These are phyloP conservation scores for Fagopyrum esculentum DNA, from an alignment of 148 eudicot genomes.

Conservation along the genomic window DNA sequence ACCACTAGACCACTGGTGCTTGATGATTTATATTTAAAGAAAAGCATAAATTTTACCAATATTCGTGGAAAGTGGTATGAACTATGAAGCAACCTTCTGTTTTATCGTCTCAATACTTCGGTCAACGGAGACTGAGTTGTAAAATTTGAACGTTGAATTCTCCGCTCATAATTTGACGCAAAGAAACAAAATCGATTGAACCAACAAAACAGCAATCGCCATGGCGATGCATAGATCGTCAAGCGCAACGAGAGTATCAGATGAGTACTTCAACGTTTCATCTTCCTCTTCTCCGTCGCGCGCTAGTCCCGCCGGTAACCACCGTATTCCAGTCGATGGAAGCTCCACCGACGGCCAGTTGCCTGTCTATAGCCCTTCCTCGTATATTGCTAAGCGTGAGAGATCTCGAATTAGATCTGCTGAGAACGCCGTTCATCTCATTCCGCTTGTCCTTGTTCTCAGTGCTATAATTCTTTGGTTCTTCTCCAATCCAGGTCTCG, in stretches of 20 bases:
- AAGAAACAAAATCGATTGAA: not conserved
- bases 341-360: conserved; percentile 19
- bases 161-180: not conserved
- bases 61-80: too few relatives aligned
- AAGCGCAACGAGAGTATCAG: conserved; percentile 57
- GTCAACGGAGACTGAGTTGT: not conserved
- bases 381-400: conserved; percentile 43
- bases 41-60: too few relatives aligned
- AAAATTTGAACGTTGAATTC: not conserved
- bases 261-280: conserved; percentile 30
- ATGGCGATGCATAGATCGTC: conserved; percentile 53
- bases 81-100: too few relatives aligned
- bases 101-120: too few relatives aligned
- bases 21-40: too few relatives aligned
- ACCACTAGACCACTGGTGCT: conserved; percentile 33
- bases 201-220: not conserved
- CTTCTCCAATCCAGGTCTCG: conserved; percentile 56
- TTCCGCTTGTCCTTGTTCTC: conserved; percentile 54
- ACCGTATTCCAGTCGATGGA: conserved; percentile 1
- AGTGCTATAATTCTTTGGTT: conserved; percentile 64
- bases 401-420: conserved; percentile 50
- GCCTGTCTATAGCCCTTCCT: conserved; percentile 40
- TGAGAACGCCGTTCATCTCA: conserved; percentile 60
- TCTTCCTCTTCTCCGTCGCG: conserved; percentile 23
- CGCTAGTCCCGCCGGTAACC: not conserved